phyloP scores from a whole-genome alignment of 768 basidiomycete genomes.

The Pleurotus salmoneostramineus region DNA sequence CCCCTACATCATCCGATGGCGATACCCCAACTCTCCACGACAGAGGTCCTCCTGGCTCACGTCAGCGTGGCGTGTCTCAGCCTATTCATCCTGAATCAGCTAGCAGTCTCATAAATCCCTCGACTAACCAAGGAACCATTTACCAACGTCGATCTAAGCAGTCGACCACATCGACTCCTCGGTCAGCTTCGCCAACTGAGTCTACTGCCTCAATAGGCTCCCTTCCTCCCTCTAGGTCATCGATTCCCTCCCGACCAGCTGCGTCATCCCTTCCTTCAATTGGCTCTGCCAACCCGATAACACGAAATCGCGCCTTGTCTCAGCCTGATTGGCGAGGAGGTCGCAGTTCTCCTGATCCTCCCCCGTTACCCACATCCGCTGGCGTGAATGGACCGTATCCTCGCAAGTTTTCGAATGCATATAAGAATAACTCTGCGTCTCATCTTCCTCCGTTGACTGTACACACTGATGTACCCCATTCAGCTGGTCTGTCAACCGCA shows the following conservation, averaged over 20 bases:
- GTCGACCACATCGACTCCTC: conserved; percentile 48
- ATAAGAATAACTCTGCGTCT: conserved; percentile 49
- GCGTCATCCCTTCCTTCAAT: conserved; percentile 36
- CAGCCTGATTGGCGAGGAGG: conserved; percentile 68
- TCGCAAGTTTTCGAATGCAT: conserved; percentile 63
- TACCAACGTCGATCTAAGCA: conserved; percentile 60
- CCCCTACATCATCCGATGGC: conserved; percentile 29
- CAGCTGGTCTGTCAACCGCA: conserved; percentile 20
- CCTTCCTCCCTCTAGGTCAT: conserved; percentile 14
- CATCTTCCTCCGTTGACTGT: conserved; percentile 44
- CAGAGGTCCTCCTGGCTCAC: conserved; percentile 38
- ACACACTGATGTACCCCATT: conserved; percentile 44
- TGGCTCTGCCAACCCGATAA: conserved; percentile 21
- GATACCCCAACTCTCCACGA: conserved; percentile 24
- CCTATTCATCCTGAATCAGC: conserved; percentile 32
- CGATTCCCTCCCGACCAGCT: conserved; percentile 24
- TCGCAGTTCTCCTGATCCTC: conserved; percentile 51
- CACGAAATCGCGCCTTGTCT: conserved; percentile 65
- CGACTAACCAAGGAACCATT: conserved; percentile 62
- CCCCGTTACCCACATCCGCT: conserved; percentile 43
- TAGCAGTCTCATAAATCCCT: conserved; percentile 46
- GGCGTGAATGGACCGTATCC: conserved; percentile 31
- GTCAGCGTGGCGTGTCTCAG: conserved; percentile 59
- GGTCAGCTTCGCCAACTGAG: conserved; percentile 52
- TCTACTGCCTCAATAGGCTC: conserved; percentile 42